Conservation (phyloP, 2,329 filamentous ascomycete genomes). For the Colletotrichum tropicale region DNA sequence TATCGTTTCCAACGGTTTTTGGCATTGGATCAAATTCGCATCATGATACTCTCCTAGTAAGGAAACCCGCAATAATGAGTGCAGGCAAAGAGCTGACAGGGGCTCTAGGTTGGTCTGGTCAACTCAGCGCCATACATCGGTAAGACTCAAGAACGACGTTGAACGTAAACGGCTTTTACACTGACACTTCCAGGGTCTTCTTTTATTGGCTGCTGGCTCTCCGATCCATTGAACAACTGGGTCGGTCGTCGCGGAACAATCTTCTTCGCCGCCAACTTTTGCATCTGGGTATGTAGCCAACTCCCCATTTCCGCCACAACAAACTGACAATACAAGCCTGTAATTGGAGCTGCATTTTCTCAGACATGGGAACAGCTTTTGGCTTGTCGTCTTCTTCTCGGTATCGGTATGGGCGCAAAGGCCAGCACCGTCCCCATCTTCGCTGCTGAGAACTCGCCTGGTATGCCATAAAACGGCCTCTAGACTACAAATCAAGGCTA, state of each 20-base stretch:
- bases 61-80: no score
- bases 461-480: not conserved
- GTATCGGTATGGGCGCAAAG: slow-evolving; percentile 80
- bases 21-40: slow-evolving; percentile 50
- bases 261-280: slow-evolving; percentile 75
- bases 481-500: no score
- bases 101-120: slow-evolving; percentile 60
- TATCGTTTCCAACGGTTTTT: slow-evolving; percentile 48
- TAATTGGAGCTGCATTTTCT: slow-evolving; percentile 74
- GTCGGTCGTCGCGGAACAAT: slow-evolving; percentile 72
- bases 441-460: slow-evolving; percentile 73
- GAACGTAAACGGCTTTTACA: not conserved
- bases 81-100: no score
- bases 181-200: slow-evolving; percentile 38
- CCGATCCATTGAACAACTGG: slow-evolving; percentile 67
- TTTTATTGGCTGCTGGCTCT: slow-evolving; percentile 72
- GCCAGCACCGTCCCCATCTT: slow-evolving; percentile 76
- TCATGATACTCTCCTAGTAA: slow-evolving; percentile 48
- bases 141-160: not conserved
- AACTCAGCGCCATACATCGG: slow-evolving; percentile 50
- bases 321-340: slow-evolving; percentile 39
- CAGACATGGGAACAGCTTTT: slow-evolving; percentile 76
- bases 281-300: slow-evolving; percentile 50
- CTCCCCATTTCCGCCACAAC: no score
- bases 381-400: slow-evolving; percentile 72